Conservation (phyloP, 306 rosid species). For the Lathyrus oleraceus region DNA sequence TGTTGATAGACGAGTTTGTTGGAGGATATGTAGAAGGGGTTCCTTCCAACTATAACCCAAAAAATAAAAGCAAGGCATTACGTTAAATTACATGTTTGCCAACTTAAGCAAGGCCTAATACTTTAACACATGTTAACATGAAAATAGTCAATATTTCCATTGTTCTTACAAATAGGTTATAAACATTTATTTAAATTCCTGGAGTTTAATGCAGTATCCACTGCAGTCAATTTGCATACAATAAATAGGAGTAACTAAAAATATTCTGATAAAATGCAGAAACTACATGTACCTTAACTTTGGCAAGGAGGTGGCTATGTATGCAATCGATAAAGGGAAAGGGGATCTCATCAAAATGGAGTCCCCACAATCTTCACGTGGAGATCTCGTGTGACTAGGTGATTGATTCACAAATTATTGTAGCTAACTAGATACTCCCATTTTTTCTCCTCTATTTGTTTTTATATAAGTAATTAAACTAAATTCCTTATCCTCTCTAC, state of each 20-base stretch:
- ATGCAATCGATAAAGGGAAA: slow-evolving; percentile 94
- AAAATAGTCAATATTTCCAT: not conserved
- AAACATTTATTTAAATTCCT: slow-evolving; percentile 12
- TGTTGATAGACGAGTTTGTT: slow-evolving; percentile 45
- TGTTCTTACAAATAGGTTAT: not conserved
- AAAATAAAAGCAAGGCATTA: slow-evolving; percentile 15
- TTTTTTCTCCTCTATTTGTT: not conserved
- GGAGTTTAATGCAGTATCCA: not conserved
- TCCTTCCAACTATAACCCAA: slow-evolving; percentile 52
- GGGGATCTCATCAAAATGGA: slow-evolving; percentile 69
- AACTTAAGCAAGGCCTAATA: not conserved
- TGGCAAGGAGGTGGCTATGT: slow-evolving; percentile 67
- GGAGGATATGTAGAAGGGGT: slow-evolving; percentile 40
- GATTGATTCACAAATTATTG: slow-evolving; percentile 32
- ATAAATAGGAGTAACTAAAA: slow-evolving; percentile 11
- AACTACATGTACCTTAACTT: slow-evolving; percentile 49
- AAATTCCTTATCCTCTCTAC: slow-evolving; percentile 31
- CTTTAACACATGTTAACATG: not conserved
- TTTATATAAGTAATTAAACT: slow-evolving; percentile 7
- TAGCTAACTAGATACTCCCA: slow-evolving; percentile 14
- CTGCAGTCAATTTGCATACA: not conserved
- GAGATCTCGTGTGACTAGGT: slow-evolving; percentile 74
- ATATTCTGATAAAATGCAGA: not conserved
- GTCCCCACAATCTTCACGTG: slow-evolving; percentile 77
- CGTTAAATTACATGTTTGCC: not conserved